Evolutionary conservation across 1,284 basidiomycete genomes (phyloP), one percentile per base, ranked within the genome.

Genomic region (Sporisorium graminicola): DNA sequence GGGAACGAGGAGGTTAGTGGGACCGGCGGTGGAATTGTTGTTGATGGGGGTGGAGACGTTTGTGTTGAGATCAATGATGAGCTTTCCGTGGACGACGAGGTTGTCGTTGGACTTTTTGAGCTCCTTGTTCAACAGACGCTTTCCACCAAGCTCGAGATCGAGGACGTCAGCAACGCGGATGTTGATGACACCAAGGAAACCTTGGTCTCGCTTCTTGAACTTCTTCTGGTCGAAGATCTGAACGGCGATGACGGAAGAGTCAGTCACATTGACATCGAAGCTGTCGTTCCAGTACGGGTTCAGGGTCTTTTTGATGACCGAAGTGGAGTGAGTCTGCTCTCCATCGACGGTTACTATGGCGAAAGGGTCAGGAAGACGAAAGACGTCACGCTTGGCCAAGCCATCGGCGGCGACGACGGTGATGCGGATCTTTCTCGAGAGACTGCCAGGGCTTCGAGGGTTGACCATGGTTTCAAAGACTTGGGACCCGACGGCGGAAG

Each of bases 221-320:
- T 96, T 97, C 86, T 94, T 92, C 87, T 97, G 95, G 87, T 98
- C 95, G 81, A 97, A 97, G 82, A 97, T 94, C 87, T 98, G 95
- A 3, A 98, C 93, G 5, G 93, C 93, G 47, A 98, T 89, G 52
- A 95, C 91, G 27, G 94, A 95, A 4, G 92, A 92, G 82, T 96
- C 94, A 86, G 92, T 93, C 84, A 96, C 94, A 53, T 90, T 91
- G 61, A 85, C 72, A 42, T 85, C 84, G 54, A 85, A 85, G 57
- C 77, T 79, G 64, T 85, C 84, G 57, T 82, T 85, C 84, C 84
- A 85, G 67, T 85, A 85, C 6, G 84, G 84, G 74, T 85, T 85
- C 37, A 85, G 65, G 9, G 84, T 84, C 80, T 85, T 85, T 59
- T 85, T 85, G 77, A 85, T 85, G 58, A 85, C 82, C 42, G 84